Conservation (phyloP, 108 stramenopile species). For the Chaetoceros tenuissimus region DNA sequence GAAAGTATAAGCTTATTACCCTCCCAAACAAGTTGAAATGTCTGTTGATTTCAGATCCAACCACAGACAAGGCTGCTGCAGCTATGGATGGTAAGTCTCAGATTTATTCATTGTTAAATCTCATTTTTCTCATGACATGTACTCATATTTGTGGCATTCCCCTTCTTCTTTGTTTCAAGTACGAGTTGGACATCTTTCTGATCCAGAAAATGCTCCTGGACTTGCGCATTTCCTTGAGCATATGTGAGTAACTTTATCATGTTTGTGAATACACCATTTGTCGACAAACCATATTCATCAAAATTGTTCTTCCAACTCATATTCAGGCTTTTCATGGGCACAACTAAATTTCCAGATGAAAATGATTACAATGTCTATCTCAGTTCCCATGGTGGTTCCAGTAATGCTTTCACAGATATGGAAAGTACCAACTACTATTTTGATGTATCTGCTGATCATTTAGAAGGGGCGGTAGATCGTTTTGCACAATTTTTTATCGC, state of each 20-base stretch:
- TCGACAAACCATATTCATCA: neutral
- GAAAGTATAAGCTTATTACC: conserved; percentile 5
- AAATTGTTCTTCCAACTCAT: too few species aligned
- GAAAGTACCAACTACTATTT: conserved; percentile 83
- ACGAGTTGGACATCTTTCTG: conserved; percentile 14
- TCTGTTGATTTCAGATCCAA: conserved; percentile 33
- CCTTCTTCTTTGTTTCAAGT: conserved; percentile 12
- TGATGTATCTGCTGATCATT: conserved; percentile 40
- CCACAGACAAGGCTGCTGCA: conserved; percentile 54
- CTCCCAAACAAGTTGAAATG: conserved; percentile 5
- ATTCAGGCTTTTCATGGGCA: conserved; percentile 28
- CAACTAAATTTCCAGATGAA: conserved; percentile 41
- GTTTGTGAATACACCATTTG: conserved; percentile 2
- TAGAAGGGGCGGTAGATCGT: conserved; percentile 72
- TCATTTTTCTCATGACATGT: neutral
- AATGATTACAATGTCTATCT: conserved; percentile 61
- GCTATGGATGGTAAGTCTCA: conserved; percentile 56
- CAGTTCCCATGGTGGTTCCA: conserved; percentile 54
- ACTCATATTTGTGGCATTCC: conserved; percentile 8
- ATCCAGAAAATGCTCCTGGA: conserved; percentile 28
- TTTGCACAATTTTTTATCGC: conserved; percentile 79
- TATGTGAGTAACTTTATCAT: conserved; percentile 25
- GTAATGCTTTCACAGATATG: conserved; percentile 81
- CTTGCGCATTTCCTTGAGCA: conserved; percentile 79
- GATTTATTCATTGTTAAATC: too few species aligned